Evolutionary conservation across 192 early-diverging fungal species (phyloP), one percentile per base, ranked within the genome.

Genomic region (Coemansia umbellata): DNA sequence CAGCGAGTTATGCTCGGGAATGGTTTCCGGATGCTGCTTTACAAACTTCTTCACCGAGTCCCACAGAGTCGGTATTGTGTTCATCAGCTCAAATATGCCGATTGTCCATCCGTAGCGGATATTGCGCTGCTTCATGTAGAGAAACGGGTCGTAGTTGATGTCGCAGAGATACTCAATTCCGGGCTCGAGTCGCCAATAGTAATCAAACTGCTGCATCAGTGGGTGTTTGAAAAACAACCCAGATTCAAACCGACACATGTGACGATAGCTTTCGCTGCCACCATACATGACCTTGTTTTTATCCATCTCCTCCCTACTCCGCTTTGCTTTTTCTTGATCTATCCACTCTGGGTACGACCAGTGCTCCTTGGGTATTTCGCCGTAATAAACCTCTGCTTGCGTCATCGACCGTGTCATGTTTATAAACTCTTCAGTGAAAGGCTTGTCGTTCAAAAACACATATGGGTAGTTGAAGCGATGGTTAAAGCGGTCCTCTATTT

Each of bases 321-420:
- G 51, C 7, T 37, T 64, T 0, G 85, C 88, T 47, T 61, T 58
- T 1, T 72, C 58, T 50, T 80, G 42, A 55, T 90, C 63, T 37
- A 94, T 89, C 82, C 85, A 90, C 13, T 65, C 57, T 0, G 92
- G 91, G 39, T 87, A 85, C 51, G 81, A 83, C 91, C 92, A 93
- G 53, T 86, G 82, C 39, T 89, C 84, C 8, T 51, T 14, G 1
- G 81, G 80, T 11, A 92, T 78, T 41, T 80, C 42, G 0, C 87
- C 87, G 80, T 81, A 86, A 23, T 77, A 48, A 14, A 81, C 81
- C 13, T 84, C 45, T 1, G 81, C 82, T 2, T 64, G 66, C 18
- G 82, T 82, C 57, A 85, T 68, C 0, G 69, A 73, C 30, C 53
- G 62, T 30, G 83, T 81, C 51, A 72, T 58, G 40, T 80, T 74